A percentile compares a stretch with the other conserved stretches of the same genome.
These are phyloP conservation scores for Speleostelium caveatum DNA, from an alignment of 78 protist genomes.

Conservation along the genomic window DNA sequence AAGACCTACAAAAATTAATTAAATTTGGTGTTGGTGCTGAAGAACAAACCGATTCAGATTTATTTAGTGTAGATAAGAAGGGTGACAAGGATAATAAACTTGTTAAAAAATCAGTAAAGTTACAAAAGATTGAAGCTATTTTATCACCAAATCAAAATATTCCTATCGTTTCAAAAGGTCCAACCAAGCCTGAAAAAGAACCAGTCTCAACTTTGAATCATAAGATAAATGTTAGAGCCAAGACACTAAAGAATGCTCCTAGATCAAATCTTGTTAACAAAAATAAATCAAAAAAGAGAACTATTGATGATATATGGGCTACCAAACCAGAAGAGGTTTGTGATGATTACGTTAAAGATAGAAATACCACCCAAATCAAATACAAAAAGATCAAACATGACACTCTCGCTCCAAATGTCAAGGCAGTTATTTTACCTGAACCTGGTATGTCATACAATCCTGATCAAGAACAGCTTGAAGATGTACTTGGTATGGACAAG, in stretches of 20 bases:
- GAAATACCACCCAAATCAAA: background rate
- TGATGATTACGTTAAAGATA: background rate
- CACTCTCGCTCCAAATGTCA: background rate
- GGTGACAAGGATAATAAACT: background rate
- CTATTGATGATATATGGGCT: background rate
- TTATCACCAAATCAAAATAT: constrained; percentile 22
- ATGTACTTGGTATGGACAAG: background rate
- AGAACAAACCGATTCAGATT: constrained; percentile 21
- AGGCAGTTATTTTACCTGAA: constrained; percentile 7
- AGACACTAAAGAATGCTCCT: background rate
- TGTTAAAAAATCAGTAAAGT: background rate
- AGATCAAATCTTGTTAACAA: background rate
- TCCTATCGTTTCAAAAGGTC: background rate
- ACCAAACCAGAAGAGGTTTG: background rate
- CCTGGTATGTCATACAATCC: constrained; percentile 72
- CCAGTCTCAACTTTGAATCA: background rate
- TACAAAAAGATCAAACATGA: background rate
- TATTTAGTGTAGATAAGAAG: constrained; percentile 19
- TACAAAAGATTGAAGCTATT: background rate
- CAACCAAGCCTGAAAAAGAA: background rate
- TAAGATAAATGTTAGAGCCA: background rate
- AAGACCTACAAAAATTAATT: constrained; percentile 32
- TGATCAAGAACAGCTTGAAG: constrained; percentile 19
- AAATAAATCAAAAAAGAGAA: background rate
- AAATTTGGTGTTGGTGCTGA: constrained; percentile 51